Percentiles rank a stretch among this genome's conserved stretches.
Evolutionary conservation across 805 yeast species (phyloP).

Genomic region (Kurtzmaniella cleridarum): DNA sequence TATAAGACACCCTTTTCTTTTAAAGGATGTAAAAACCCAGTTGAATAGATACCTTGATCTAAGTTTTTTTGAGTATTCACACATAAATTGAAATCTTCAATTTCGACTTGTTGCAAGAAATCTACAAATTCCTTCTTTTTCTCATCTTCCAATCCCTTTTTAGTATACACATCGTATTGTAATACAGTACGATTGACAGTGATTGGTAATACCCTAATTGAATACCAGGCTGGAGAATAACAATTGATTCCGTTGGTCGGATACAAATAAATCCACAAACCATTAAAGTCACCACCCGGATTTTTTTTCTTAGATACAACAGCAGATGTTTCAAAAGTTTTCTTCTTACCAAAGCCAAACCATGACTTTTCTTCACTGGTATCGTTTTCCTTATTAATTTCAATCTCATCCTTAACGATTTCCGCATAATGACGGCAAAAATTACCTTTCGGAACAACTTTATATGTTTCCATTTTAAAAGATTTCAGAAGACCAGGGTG

Average conservation of each 20-base stretch:
- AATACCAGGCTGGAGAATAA: slow-evolving; percentile 63
- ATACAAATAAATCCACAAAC: slow-evolving; percentile 57
- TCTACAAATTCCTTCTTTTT: slow-evolving; percentile 59
- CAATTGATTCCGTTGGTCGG: slow-evolving; percentile 61
- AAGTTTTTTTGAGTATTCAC: slow-evolving; percentile 55
- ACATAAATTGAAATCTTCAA: slow-evolving; percentile 56
- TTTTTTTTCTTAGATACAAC: slow-evolving; percentile 32
- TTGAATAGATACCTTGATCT: slow-evolving; percentile 53
- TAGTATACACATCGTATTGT: slow-evolving; percentile 57
- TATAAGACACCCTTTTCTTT: slow-evolving; percentile 56
- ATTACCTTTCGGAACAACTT: slow-evolving; percentile 53
- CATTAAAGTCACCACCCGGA: slow-evolving; percentile 58
- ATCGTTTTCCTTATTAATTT: slow-evolving; percentile 20
- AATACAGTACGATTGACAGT: slow-evolving; percentile 49
- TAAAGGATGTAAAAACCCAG: slow-evolving; percentile 55
- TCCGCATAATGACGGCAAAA: slow-evolving; percentile 61
- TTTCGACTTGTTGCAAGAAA: slow-evolving; percentile 55
- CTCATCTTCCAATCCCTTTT: slow-evolving; percentile 49
- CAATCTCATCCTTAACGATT: slow-evolving; percentile 36
- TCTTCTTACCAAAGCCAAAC: slow-evolving; percentile 36
- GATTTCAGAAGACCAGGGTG: slow-evolving; percentile 57
- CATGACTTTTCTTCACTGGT: slow-evolving; percentile 36
- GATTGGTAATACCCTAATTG: slow-evolving; percentile 54
- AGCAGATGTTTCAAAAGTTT: slow-evolving; percentile 15
- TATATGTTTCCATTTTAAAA: slow-evolving; percentile 59